A percentile compares a stretch with the other conserved stretches of the same genome.
phyloP scores from a whole-genome alignment of 2,329 filamentous ascomycete genomes.

The Exophiala bonariae region DNA sequence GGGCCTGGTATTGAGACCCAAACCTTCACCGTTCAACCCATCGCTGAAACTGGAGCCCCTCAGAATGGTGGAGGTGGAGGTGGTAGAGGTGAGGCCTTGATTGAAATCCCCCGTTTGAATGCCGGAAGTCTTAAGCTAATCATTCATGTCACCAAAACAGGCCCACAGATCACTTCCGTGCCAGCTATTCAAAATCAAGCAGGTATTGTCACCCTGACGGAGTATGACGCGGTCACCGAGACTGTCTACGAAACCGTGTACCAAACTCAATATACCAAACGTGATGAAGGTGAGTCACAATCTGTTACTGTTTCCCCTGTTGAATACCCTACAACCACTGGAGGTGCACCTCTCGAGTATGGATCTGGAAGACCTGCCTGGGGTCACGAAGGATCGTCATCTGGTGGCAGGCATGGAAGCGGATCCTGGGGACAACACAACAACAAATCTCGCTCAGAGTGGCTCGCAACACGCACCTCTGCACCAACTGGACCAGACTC shows the following conservation, averaged over 20 bases:
- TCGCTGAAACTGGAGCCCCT: constrained; percentile 7
- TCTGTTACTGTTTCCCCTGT: constrained; percentile 1
- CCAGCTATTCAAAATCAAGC: constrained; percentile 7
- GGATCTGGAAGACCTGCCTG: not conserved
- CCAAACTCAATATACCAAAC: constrained; percentile 20
- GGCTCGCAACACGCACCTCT: not conserved
- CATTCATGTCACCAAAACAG: not conserved
- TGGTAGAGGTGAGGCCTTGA: not conserved
- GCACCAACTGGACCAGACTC: not conserved
- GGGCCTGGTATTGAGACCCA: constrained; percentile 23
- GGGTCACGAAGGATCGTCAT: not conserved
- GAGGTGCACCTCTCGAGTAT: not conserved
- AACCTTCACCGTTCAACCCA: constrained; percentile 21
- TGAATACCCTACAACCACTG: not conserved
- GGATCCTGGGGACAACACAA: not conserved
- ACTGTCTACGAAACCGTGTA: constrained; percentile 22
- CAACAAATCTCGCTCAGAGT: not conserved
- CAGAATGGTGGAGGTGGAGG: not conserved
- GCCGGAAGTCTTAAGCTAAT: not conserved
- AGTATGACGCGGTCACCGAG: constrained; percentile 19
- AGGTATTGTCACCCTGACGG: constrained; percentile 18
- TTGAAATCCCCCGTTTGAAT: not conserved
- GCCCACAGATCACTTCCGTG: not conserved
- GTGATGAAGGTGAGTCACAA: constrained; percentile 17
- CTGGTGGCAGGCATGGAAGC: not conserved